A percentile compares a stretch with the other conserved stretches of the same genome.
Evolutionary conservation across 2,329 filamentous ascomycete species (phyloP).

Genomic region (Lachnellula hyalina): DNA sequence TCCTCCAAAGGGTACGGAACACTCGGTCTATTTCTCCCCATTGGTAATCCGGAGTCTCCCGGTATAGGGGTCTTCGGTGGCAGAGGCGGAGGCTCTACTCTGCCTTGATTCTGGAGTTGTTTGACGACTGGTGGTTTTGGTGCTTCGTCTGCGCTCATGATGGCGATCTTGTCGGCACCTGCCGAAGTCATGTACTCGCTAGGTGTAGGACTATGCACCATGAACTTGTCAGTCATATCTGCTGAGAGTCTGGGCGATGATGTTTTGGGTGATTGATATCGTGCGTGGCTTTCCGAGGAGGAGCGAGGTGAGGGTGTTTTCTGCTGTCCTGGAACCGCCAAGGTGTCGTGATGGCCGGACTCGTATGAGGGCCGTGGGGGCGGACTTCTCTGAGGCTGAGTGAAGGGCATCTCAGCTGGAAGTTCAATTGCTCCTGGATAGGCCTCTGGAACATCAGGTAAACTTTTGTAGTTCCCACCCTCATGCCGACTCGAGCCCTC

Average conservation of each 20-base stretch:
- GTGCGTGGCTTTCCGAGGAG: constrained; percentile 32
- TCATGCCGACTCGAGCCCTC: not conserved
- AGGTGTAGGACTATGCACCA: constrained; percentile 53
- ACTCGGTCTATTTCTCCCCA: constrained; percentile 22
- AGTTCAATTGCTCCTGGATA: constrained; percentile 45
- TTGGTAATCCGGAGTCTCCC: constrained; percentile 34
- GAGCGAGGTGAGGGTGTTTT: constrained; percentile 31
- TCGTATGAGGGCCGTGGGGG: constrained; percentile 31
- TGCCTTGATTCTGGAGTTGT: constrained; percentile 14
- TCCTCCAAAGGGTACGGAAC: constrained; percentile 73
- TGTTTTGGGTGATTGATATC: constrained; percentile 34
- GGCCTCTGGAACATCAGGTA: constrained; percentile 34
- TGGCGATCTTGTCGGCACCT: constrained; percentile 64
- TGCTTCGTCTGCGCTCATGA: constrained; percentile 55
- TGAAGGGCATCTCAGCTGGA: constrained; percentile 46
- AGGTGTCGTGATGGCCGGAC: constrained; percentile 26
- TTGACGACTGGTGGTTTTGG: constrained; percentile 35
- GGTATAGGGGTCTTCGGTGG: constrained; percentile 73
- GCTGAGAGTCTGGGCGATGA: constrained; percentile 30
- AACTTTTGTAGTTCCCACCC: constrained; percentile 12
- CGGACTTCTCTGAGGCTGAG: constrained; percentile 16
- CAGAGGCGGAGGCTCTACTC: constrained; percentile 59
- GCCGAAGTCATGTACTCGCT: constrained; percentile 52
- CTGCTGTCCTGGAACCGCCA: constrained; percentile 21
- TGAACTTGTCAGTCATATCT: constrained; percentile 41